Conservation (phyloP, 306 rosid genomes). For the Vigna angularis region DNA sequence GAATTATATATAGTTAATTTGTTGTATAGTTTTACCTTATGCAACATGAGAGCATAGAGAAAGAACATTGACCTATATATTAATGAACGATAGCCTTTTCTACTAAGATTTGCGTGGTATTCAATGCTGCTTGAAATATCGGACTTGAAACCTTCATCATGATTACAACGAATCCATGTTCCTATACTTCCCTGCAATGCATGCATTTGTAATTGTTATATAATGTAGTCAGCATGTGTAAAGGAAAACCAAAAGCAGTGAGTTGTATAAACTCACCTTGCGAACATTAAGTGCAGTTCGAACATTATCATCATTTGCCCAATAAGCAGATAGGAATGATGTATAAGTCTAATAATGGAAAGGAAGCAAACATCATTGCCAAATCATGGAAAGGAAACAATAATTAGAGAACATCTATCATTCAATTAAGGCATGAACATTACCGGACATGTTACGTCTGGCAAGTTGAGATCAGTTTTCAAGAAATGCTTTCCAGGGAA, state of each 20-base stretch:
- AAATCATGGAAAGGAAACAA: neutral
- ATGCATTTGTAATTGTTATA: neutral
- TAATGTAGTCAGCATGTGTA: no score
- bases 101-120: constrained; percentile 64
- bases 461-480: constrained; percentile 35
- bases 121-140: constrained; percentile 38
- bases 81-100: constrained; percentile 62
- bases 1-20: no score
- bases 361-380: neutral
- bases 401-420: neutral
- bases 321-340: constrained; percentile 44
- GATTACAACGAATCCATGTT: constrained; percentile 62
- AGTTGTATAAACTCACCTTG: constrained; percentile 33
- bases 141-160: accelerated
- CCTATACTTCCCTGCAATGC: constrained; percentile 61
- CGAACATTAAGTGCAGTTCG: constrained; percentile 56
- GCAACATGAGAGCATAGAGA: neutral
- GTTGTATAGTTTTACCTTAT: no score
- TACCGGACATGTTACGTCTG: constrained; percentile 53
- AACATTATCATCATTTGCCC: constrained; percentile 69
- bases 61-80: constrained; percentile 58
- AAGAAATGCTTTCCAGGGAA: neutral
- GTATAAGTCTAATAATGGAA: constrained; percentile 38
- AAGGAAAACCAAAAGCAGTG: no score
- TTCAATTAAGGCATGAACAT: neutral